Evolutionary conservation across 306 rosid genomes (phyloP).

Genomic region (Glycine latifolia): DNA sequence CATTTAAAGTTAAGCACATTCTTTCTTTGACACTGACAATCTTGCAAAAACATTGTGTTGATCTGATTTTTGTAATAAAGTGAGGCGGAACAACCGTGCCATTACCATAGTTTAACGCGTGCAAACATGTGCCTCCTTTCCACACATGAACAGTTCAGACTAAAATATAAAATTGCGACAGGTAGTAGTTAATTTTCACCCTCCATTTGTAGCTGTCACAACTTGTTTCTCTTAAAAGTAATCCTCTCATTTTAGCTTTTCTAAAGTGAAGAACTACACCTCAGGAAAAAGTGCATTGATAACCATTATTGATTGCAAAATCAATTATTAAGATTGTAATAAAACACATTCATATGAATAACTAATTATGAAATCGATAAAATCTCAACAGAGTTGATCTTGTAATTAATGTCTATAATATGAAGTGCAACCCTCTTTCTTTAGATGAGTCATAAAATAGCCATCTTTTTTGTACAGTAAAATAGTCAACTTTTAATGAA

Average conservation of each 20-base stretch:
- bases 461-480: too few relatives aligned
- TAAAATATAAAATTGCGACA: neutral
- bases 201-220: too few relatives aligned
- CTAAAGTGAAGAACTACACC: neutral
- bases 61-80: neutral
- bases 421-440: neutral
- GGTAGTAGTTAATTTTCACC: too few relatives aligned
- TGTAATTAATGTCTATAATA: neutral
- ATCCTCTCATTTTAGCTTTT: too few relatives aligned
- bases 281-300: neutral
- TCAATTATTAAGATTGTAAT: neutral
- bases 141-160: neutral
- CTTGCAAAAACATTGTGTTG: neutral
- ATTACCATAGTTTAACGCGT: neutral
- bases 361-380: neutral
- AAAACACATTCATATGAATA: neutral
- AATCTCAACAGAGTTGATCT: too few relatives aligned
- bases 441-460: neutral
- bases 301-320: neutral
- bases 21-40: neutral
- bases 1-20: neutral
- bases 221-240: too few relatives aligned
- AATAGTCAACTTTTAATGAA: neutral
- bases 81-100: neutral
- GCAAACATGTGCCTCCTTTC: neutral